Evolutionary conservation across 345 rosid species (phyloP).

Genomic region (Raphanus raphanistrum): DNA sequence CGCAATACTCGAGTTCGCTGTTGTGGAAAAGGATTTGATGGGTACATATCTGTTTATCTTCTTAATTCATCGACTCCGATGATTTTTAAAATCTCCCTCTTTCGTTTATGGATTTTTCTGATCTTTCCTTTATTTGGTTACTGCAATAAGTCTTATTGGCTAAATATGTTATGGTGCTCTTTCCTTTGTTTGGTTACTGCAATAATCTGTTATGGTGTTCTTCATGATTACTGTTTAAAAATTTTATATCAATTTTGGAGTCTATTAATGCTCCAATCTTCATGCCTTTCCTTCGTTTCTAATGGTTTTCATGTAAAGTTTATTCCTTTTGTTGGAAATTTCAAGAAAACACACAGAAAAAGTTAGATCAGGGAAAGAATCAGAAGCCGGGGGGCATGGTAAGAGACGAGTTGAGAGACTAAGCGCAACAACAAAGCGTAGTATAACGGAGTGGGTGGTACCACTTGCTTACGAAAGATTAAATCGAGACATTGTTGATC

Average conservation of each 20-base stretch:
- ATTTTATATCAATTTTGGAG: background rate
- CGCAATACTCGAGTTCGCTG: conserved; percentile 39
- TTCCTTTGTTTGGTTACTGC: background rate
- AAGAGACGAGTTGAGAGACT: too few species aligned
- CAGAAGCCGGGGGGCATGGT: too few species aligned
- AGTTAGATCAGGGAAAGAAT: too few species aligned
- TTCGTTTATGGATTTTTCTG: background rate
- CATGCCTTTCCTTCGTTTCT: background rate
- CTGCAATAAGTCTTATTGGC: background rate
- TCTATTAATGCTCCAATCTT: background rate
- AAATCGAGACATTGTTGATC: too few species aligned
- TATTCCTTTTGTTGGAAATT: too few species aligned
- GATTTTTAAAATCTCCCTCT: conserved; percentile 7
- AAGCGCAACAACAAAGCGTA: too few species aligned
- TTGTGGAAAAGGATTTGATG: conserved; percentile 67
- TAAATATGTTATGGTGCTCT: background rate
- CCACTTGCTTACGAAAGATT: too few species aligned
- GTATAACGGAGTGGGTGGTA: too few species aligned
- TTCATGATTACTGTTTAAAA: conserved; percentile 41
- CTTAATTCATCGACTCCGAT: conserved; percentile 12
- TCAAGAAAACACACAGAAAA: too few species aligned
- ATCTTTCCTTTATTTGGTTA: background rate
- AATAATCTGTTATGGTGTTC: background rate
- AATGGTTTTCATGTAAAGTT: background rate
- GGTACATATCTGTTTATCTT: conserved; percentile 44